Evolutionary conservation across 1,284 basidiomycete genomes (phyloP), one percentile per base, ranked within the genome.

Genomic region (Pseudozyma pruni): DNA sequence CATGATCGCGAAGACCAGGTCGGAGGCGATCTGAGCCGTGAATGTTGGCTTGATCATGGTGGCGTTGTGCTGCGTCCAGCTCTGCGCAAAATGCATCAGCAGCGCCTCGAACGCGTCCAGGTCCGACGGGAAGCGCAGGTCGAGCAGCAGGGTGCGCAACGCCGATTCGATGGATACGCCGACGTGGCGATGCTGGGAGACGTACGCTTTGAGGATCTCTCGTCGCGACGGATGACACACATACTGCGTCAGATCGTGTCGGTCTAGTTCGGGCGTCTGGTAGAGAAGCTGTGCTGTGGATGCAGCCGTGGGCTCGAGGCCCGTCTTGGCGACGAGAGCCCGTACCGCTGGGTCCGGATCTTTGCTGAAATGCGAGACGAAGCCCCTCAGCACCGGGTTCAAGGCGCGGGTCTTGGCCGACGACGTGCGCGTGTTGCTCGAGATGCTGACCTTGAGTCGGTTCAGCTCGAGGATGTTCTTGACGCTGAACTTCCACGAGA

Each of bases 11-110:
- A 91, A 87, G 31, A 93, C 90, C 41, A 98, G 87, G 32, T 80
- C 86, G 6, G 61, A 57, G 0, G 75, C 78, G 8, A 80, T 58
- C 14, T 89, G 87, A 5, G 47, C 31, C 13, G 73, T 78, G 38
- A 81, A 76, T 0, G 10, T 41, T 1, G 48, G 41, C 53, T 75
- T 73, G 23, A 80, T 77, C 35, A 75, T 64, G 10, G 54, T 29
- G 4, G 50, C 53, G 80, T 99, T 98, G n/a, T 90, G 90, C 58
- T 90, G 89, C 71, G 91, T 91, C 91, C 94, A 98, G 23, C 91
- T 87, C 64, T 88, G 87, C 8, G 93, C 91, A 79, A 98, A 94
- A 10, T 90, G 88, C 17, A 82, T 71, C 25, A 88, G 83, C 20
- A 88, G 74, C 22, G 83, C 80, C 81, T 97, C 93, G 34, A 92